Percentiles rank a stretch among this genome's conserved stretches.
These are phyloP conservation scores for Kwoniella dendrophila DNA, from an alignment of 768 basidiomycete species.

Conservation along the genomic window DNA sequence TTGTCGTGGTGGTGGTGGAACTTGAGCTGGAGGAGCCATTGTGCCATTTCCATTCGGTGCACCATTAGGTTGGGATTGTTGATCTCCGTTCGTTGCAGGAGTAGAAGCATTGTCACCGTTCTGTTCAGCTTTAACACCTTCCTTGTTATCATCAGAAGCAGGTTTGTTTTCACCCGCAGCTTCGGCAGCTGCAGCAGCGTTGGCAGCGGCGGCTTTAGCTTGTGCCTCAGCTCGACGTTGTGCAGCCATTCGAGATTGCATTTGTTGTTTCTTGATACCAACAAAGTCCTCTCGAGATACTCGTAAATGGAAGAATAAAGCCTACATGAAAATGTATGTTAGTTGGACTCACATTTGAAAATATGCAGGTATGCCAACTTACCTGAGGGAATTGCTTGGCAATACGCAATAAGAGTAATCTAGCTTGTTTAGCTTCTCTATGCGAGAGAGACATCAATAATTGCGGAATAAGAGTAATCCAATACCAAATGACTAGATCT, in stretches of 20 bases:
- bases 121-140: conserved; percentile 31
- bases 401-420: conserved; percentile 82
- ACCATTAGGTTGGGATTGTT: not conserved
- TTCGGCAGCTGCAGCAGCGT: conserved; percentile 41
- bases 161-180: conserved; percentile 46
- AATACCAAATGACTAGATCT: conserved; percentile 96
- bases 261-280: conserved; percentile 51
- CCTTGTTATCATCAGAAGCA: conserved; percentile 43
- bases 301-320: conserved; percentile 90
- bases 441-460: conserved; percentile 84
- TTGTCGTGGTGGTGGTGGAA: conserved; percentile 58
- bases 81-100: conserved; percentile 10
- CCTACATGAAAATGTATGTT: too few species aligned
- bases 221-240: conserved; percentile 29
- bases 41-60: conserved; percentile 8
- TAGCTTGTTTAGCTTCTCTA: conserved; percentile 88
- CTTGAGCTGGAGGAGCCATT: conserved; percentile 22
- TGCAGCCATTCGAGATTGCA: conserved; percentile 27
- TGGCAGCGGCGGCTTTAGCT: conserved; percentile 34
- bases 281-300: conserved; percentile 75
- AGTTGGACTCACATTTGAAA: too few species aligned
- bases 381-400: conserved; percentile 93
- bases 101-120: conserved; percentile 19
- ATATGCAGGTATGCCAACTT: too few species aligned
- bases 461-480: conserved; percentile 96